phyloP scores from a whole-genome alignment of 192 early-diverging fungal genomes.

The Backusella tarrabulga region DNA sequence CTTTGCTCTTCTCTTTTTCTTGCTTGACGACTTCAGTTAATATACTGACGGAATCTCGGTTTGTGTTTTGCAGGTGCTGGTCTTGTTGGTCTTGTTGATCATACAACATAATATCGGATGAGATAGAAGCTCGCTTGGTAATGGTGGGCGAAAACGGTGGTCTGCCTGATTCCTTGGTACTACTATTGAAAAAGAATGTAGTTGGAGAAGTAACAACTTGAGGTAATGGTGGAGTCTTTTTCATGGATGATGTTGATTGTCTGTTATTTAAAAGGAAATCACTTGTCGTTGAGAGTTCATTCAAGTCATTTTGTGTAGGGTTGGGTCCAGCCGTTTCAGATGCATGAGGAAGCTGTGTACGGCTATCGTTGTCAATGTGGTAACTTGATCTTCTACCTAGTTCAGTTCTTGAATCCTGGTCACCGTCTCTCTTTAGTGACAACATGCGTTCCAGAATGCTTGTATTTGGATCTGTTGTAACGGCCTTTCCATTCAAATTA shows the following conservation, averaged over 20 bases:
- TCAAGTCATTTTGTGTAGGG: not conserved
- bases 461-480: not conserved
- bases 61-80: not conserved
- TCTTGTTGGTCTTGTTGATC: too few relatives aligned
- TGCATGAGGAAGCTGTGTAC: not conserved
- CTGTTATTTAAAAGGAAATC: conserved; percentile 4
- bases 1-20: not conserved
- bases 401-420: not conserved
- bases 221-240: not conserved
- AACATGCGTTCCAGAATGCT: not conserved
- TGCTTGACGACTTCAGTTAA: not conserved
- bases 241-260: not conserved
- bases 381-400: not conserved
- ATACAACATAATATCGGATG: not conserved
- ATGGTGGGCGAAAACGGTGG: not conserved
- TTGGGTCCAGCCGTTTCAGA: not conserved
- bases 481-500: not conserved
- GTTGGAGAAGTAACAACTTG: not conserved
- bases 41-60: not conserved
- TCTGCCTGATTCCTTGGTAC: not conserved
- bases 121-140: not conserved
- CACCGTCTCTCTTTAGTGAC: not conserved
- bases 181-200: not conserved
- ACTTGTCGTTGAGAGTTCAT: not conserved
- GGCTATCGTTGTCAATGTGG: not conserved